These are phyloP conservation scores for Tuctoria greenei DNA, from an alignment of 176 grass and related monocot species.

Conservation along the genomic window DNA sequence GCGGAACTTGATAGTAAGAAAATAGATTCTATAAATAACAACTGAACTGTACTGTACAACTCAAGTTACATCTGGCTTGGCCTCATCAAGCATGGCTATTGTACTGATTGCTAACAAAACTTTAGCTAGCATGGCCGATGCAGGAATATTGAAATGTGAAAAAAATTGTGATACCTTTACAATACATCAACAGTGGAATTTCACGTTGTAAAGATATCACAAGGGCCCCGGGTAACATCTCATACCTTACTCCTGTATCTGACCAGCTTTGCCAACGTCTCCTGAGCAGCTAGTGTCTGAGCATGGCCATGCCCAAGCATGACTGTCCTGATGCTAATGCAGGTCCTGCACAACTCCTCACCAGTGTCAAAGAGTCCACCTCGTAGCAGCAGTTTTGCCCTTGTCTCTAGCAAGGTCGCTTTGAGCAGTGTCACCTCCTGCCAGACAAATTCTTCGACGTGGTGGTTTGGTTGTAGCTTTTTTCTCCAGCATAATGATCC, in stretches of 20 bases:
- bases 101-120: conserved; percentile 45
- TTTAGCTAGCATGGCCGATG: conserved; percentile 36
- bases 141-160: not conserved
- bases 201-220: not conserved
- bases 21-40: conserved; percentile 34
- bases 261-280: conserved; percentile 91
- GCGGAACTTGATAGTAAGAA: conserved; percentile 3
- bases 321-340: conserved; percentile 92
- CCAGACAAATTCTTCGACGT: conserved; percentile 83
- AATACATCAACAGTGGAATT: conserved; percentile 1
- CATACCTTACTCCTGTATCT: conserved; percentile 91
- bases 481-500: conserved; percentile 73
- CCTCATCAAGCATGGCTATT: conserved; percentile 33
- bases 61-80: conserved; percentile 36
- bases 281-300: conserved; percentile 85
- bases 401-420: conserved; percentile 76
- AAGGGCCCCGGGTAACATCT: conserved; percentile 17
- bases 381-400: conserved; percentile 78
- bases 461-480: conserved; percentile 68
- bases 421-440: conserved; percentile 98
- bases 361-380: conserved; percentile 84
- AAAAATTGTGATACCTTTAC: conserved; percentile 19
- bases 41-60: conserved; percentile 45
- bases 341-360: conserved; percentile 88
- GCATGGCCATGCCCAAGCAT: conserved; percentile 89